Percentiles rank a stretch among this genome's conserved stretches.
These are phyloP conservation scores for Triadica sebifera DNA, from an alignment of 345 rosid genomes.

Conservation along the genomic window DNA sequence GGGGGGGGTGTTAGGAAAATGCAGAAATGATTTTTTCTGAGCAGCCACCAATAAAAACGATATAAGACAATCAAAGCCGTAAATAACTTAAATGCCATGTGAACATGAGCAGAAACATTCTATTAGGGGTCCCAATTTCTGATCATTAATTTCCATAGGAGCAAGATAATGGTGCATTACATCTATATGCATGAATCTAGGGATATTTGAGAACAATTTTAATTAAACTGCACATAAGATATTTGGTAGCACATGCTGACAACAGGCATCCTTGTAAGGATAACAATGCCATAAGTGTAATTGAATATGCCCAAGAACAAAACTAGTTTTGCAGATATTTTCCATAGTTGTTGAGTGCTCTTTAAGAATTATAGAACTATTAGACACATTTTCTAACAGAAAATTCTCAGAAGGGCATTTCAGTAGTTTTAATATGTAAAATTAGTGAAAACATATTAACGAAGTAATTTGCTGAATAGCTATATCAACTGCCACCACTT, in stretches of 20 bases:
- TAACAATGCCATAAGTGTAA: too few relatives aligned
- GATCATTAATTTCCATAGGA: too few relatives aligned
- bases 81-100: too few relatives aligned
- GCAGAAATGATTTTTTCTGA: background rate
- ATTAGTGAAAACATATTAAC: background rate
- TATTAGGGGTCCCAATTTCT: too few relatives aligned
- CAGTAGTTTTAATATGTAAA: background rate
- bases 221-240: background rate
- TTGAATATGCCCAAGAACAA: background rate
- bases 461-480: background rate
- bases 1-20: too few relatives aligned
- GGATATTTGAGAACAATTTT: background rate
- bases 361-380: background rate
- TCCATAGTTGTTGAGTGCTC: background rate
- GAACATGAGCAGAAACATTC: too few relatives aligned
- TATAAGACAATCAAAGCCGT: too few relatives aligned
- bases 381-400: background rate
- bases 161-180: too few relatives aligned
- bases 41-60: background rate
- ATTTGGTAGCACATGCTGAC: too few relatives aligned
- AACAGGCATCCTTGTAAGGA: too few relatives aligned
- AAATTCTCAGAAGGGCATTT: background rate
- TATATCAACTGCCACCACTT: background rate
- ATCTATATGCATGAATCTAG: too few relatives aligned
- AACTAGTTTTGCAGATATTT: background rate